phyloP scores from a whole-genome alignment of 768 basidiomycete genomes.

The Filobasidium floriforme region DNA sequence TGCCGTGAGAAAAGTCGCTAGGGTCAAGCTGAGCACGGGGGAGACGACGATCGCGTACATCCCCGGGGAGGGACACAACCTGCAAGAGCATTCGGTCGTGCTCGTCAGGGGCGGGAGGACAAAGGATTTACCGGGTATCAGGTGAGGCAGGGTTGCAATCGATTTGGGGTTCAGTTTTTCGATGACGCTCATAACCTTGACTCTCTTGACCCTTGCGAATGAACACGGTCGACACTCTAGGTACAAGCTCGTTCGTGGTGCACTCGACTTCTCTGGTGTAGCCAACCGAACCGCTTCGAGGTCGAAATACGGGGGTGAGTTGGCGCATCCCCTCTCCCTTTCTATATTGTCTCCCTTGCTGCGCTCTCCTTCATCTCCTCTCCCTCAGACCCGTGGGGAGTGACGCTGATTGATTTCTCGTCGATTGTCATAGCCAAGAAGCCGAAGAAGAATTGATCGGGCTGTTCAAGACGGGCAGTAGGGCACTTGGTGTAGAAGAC shows the following conservation, averaged over 20 bases:
- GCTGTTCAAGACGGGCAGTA: too few relatives aligned
- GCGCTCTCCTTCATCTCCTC: too few relatives aligned
- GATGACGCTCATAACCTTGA: too few relatives aligned
- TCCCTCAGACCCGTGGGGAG: too few relatives aligned
- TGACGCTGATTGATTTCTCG: neutral
- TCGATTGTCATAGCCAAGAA: conserved; percentile 58
- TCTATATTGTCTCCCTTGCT: neutral
- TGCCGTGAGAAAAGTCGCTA: conserved; percentile 91
- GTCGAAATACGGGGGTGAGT: conserved; percentile 83
- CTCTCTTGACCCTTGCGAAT: too few relatives aligned
- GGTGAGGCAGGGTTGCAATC: conserved; percentile 54
- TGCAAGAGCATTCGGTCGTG: conserved; percentile 96
- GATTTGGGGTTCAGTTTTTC: too few relatives aligned
- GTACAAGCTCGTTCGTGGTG: conserved; percentile 90
- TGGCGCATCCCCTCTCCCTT: neutral
- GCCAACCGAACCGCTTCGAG: conserved; percentile 70
- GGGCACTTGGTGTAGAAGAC: too few relatives aligned
- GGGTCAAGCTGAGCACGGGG: conserved; percentile 84
- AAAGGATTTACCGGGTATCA: conserved; percentile 95
- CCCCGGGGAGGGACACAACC: conserved; percentile 91
- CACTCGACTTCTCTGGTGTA: conserved; percentile 83
- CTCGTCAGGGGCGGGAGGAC: conserved; percentile 89
- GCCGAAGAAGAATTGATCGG: conserved; percentile 53
- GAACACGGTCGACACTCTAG: too few relatives aligned
- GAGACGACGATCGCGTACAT: conserved; percentile 87